Evolutionary conservation across 1,284 basidiomycete species (phyloP), one percentile per base, ranked within the genome.

Genomic region (Anthracocystis panici-leucophaei): DNA sequence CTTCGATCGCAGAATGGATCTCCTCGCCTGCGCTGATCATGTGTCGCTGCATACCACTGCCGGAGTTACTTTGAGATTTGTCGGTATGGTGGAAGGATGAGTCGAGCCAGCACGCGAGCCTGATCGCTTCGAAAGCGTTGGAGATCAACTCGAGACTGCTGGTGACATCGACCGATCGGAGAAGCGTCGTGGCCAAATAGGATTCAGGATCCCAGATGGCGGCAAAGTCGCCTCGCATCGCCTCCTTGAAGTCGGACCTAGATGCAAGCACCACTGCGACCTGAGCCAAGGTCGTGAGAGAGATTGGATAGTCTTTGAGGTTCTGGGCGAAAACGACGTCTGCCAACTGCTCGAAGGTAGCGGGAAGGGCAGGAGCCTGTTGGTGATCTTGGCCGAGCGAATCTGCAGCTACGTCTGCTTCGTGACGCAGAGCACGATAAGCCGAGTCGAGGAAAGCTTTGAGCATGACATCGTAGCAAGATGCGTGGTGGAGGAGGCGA

Each of bases 141-240:
- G 56, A 14, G 5, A 75, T 60, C 35, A 71, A 25, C 1, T 58
- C 57, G 9, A 75, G 54, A 16, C 27, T 55, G 46, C 33, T 42
- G 2, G 64, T 57, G 25, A 65, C 62, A 35, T 67, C 55, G 33
- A 49, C 42, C 2, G 23, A 33, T 42, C 38, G 58, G 8, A 75
- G 63, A 1, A 75, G 23, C 11, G 54, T 31, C 3, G 60, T 31
- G 3, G 72, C 27, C 46, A 75, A 40, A 27, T 29, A 53, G 5
- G 72, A 69, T 27, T 75, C 72, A 40, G 59, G 66, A 55, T 75
- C 72, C 66, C 67, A 71, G 23, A 68, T 35, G 2, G 73, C 67
- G 4, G 60, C 61, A 52, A 71, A 53, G 25, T 65, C 54, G 52
- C 41, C 46, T 49, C 48, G 51, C 68, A 71, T 61, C 41, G 68